Evolutionary conservation across 1,139 yeast species (phyloP), one percentile per base, ranked within the genome.

Genomic region (Hansenula sp.): DNA sequence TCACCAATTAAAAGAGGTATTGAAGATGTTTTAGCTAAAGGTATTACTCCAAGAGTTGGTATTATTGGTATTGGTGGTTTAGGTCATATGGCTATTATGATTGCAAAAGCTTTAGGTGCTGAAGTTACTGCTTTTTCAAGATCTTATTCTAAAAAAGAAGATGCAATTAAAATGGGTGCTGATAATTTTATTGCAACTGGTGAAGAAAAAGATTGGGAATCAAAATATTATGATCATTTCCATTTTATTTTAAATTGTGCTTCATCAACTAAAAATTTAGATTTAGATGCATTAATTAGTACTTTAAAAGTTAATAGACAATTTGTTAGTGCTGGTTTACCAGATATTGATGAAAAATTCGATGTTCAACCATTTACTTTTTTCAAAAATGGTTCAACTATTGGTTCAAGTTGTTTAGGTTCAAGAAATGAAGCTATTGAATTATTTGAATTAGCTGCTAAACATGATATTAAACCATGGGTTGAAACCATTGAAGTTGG

Each of bases 21-120:
- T 30, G 52, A 60, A 43, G 72, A 66, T 43, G 57, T 65, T 11
- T 13, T 16, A 8, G 55, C n/a, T n/a, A n/a, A 53, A 45, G 30
- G 58, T 40, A 64, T 64, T 38, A 60, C 61, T 38, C 69, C 72
- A 41, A 67, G 63, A 37, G 79, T 77, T 39, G 82, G 77, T 43
- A 62, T 77, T 48, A 64, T 75, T 45, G 82, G 83, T 46, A 65
- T 77, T 45, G 83, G 83, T 50, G 82, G 82, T 34, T 62, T 77
- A 47, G 83, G 83, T 30, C 81, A 76, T 60, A 69, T 76, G 72
- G 80, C 78, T 29, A 64, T 77, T 44, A 70, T 72, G 64, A 69
- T 76, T 48, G 73, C 81, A 38, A 69, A 71, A 47, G 82, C 81
- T 7, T 53, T 77, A 48, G 82, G 81, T 30, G 79, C 80, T 19